Percentiles rank a stretch among this genome's conserved stretches.
phyloP scores from a whole-genome alignment of 2,329 filamentous ascomycete genomes.

The Spiromastix sp. region DNA sequence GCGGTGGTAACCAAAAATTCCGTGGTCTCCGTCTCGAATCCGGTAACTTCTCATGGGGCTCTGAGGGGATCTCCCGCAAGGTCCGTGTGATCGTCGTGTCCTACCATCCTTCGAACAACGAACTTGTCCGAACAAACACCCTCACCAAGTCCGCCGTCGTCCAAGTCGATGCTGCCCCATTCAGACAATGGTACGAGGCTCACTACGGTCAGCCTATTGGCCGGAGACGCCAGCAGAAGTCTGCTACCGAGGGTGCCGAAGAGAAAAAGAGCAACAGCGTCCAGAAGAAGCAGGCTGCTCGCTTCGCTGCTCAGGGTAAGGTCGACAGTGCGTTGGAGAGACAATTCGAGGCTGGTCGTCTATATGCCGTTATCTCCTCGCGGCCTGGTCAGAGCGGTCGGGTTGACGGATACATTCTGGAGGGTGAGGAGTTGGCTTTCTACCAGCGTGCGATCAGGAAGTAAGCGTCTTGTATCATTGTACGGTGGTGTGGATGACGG shows the following conservation, averaged over 20 bases:
- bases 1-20: slow-evolving; percentile 99
- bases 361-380: slow-evolving; percentile 86
- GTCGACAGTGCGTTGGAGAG: slow-evolving; percentile 86
- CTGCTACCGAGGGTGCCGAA: slow-evolving; percentile 39
- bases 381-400: slow-evolving; percentile 95
- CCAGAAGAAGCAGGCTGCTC: slow-evolving; percentile 90
- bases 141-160: slow-evolving; percentile 98
- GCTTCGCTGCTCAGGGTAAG: slow-evolving; percentile 78
- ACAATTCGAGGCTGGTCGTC: slow-evolving; percentile 98
- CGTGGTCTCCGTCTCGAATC: slow-evolving; percentile 96
- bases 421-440: slow-evolving; percentile 99
- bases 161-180: slow-evolving; percentile 96
- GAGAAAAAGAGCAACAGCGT: slow-evolving; percentile 94
- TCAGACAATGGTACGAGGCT: slow-evolving; percentile 99
- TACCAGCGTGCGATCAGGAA: slow-evolving; percentile 99
- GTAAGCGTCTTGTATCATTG: too few species aligned
- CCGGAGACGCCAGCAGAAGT: slow-evolving; percentile 82
- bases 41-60: slow-evolving; percentile 99
- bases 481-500: too few species aligned
- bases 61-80: slow-evolving; percentile 96
- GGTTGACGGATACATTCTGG: slow-evolving; percentile 93
- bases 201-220: slow-evolving; percentile 92
- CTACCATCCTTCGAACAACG: slow-evolving; percentile 99
- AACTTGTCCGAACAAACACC: slow-evolving; percentile 99
- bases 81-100: slow-evolving; percentile 96